Conservation (phyloP, 441 rosid genomes). For the Capsella rubella region DNA sequence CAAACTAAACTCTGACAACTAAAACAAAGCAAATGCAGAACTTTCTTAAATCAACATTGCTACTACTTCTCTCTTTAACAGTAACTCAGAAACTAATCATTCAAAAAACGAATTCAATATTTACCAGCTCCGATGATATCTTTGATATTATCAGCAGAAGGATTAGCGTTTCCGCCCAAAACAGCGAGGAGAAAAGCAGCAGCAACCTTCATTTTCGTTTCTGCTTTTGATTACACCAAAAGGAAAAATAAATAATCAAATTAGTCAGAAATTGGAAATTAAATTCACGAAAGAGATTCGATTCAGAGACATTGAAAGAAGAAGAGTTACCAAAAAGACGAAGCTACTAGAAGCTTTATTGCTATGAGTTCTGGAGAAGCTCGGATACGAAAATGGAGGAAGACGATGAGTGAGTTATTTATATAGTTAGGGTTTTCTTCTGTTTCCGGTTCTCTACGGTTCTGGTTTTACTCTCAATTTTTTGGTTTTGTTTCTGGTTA, state of each 20-base stretch:
- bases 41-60: neutral
- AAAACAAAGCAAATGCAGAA: slow-evolving; percentile 2
- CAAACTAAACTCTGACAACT: neutral
- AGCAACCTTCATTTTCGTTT: slow-evolving; percentile 57
- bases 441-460: neutral
- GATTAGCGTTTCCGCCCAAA: slow-evolving; percentile 80
- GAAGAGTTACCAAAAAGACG: slow-evolving; percentile 18
- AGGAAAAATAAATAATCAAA: neutral
- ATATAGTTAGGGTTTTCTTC: slow-evolving; percentile 29
- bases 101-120: neutral
- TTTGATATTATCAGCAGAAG: slow-evolving; percentile 75
- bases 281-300: neutral
- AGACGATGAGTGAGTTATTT: slow-evolving; percentile 4
- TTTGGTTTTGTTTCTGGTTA: neutral
- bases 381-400: neutral
- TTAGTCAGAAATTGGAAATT: slow-evolving; percentile 4
- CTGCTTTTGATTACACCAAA: slow-evolving; percentile 8
- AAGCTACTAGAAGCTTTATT: neutral
- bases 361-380: neutral
- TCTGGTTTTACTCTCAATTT: neutral
- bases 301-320: slow-evolving; percentile 2
- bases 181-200: slow-evolving; percentile 84
- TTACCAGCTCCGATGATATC: slow-evolving; percentile 72
- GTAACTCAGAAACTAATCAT: slow-evolving; percentile 1
- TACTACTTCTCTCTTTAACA: neutral